Conservation (phyloP, 169 alveolate species). For the Plasmodium vivax region DNA sequence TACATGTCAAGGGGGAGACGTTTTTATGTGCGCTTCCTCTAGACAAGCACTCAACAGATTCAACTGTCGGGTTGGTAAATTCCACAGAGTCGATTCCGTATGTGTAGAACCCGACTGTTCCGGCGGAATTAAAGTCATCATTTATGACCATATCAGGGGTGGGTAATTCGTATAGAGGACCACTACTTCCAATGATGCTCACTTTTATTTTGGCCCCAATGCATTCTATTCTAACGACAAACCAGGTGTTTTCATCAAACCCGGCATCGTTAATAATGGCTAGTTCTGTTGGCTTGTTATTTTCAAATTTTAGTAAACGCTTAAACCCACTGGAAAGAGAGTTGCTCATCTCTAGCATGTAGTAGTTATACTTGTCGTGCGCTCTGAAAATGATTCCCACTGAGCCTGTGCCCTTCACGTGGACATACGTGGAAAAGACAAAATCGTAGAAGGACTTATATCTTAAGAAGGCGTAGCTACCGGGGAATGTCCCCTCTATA, state of each 20-base stretch:
- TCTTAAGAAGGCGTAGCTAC: slow-evolving; percentile 80
- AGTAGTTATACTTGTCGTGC: slow-evolving; percentile 82
- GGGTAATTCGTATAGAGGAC: slow-evolving; percentile 80
- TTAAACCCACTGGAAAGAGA: slow-evolving; percentile 84
- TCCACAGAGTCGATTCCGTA: slow-evolving; percentile 82
- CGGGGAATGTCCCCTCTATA: slow-evolving; percentile 70
- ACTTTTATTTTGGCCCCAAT: slow-evolving; percentile 77
- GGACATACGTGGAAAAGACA: slow-evolving; percentile 78
- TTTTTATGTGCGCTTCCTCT: slow-evolving; percentile 78
- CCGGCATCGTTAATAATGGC: slow-evolving; percentile 86
- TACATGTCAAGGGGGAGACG: slow-evolving; percentile 86
- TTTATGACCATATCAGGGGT: slow-evolving; percentile 81
- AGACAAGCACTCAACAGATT: slow-evolving; percentile 85
- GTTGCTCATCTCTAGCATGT: slow-evolving; percentile 83
- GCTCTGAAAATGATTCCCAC: slow-evolving; percentile 85
- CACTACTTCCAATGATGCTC: slow-evolving; percentile 75
- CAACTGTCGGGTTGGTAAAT: slow-evolving; percentile 80
- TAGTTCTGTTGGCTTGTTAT: slow-evolving; percentile 88
- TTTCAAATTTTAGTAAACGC: slow-evolving; percentile 86
- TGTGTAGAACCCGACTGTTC: slow-evolving; percentile 86
- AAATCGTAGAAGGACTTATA: slow-evolving; percentile 82
- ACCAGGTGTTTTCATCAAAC: slow-evolving; percentile 83
- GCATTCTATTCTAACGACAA: slow-evolving; percentile 85
- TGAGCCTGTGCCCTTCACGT: slow-evolving; percentile 83
- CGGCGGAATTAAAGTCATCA: slow-evolving; percentile 84